Conservation (phyloP, 2,329 filamentous ascomycete species). For the Pseudogymnoascus sp. region DNA sequence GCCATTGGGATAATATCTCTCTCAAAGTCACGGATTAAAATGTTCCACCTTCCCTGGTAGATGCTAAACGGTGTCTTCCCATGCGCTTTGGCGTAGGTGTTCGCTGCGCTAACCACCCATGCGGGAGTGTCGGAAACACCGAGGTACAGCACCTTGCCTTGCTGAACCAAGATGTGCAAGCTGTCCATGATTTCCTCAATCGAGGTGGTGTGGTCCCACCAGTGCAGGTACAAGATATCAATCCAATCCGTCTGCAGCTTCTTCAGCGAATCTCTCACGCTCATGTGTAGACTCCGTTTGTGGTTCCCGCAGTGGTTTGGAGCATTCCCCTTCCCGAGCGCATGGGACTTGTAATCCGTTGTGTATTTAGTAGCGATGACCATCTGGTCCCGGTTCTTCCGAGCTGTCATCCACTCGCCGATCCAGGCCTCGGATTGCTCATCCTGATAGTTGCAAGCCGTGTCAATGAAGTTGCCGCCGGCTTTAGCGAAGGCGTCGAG, state of each 20-base stretch:
- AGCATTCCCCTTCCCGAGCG: constrained; percentile 34
- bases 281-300: constrained; percentile 49
- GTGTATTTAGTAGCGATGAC: constrained; percentile 66
- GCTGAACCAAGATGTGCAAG: constrained; percentile 49
- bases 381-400: constrained; percentile 57
- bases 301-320: constrained; percentile 51
- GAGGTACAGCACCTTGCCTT: constrained; percentile 58
- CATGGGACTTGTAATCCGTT: constrained; percentile 42
- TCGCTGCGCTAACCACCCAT: constrained; percentile 60
- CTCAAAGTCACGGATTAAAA: constrained; percentile 54
- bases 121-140: constrained; percentile 62
- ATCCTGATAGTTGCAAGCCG: constrained; percentile 47
- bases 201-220: constrained; percentile 47
- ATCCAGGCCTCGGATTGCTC: constrained; percentile 56
- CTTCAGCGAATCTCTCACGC: constrained; percentile 44
- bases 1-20: constrained; percentile 54
- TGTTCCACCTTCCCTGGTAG: constrained; percentile 58
- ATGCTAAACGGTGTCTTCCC: constrained; percentile 60
- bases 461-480: constrained; percentile 63
- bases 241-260: constrained; percentile 62
- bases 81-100: constrained; percentile 60
- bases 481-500: constrained; percentile 47
- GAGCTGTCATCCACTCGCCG: constrained; percentile 61
- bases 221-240: constrained; percentile 41
- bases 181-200: constrained; percentile 62